These are phyloP conservation scores for Fusarium zealandicum DNA, from an alignment of 2,329 filamentous ascomycete species.

Conservation along the genomic window DNA sequence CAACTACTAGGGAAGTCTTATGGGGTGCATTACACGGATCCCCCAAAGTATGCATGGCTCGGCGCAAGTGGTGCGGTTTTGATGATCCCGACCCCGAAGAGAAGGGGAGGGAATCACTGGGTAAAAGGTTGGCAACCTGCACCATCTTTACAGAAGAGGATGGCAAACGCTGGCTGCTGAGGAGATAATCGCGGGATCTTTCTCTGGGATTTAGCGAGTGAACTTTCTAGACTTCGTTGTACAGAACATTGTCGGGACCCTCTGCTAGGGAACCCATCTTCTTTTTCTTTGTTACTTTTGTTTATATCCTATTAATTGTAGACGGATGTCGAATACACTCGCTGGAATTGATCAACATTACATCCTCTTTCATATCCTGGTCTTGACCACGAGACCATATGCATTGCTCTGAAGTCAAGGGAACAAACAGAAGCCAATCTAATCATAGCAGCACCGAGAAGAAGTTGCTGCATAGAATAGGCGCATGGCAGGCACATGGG, in stretches of 20 bases:
- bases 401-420: not conserved
- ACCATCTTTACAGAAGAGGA: slow-evolving; percentile 9
- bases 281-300: slow-evolving; percentile 13
- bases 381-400: too few species aligned
- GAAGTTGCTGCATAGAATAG: too few species aligned
- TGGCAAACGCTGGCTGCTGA: slow-evolving; percentile 11
- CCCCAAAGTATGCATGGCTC: slow-evolving; percentile 40
- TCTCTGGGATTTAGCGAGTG: slow-evolving; percentile 36
- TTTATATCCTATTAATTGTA: slow-evolving; percentile 41
- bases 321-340: slow-evolving; percentile 35
- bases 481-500: too few species aligned
- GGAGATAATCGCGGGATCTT: slow-evolving; percentile 31
- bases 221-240: slow-evolving; percentile 29
- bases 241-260: slow-evolving; percentile 4
- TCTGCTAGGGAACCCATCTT: slow-evolving; percentile 15
- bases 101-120: slow-evolving; percentile 35
- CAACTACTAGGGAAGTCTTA: slow-evolving; percentile 33
- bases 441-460: too few species aligned
- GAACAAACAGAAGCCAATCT: not conserved
- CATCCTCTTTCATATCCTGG: not conserved
- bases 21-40: slow-evolving; percentile 23
- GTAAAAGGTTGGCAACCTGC: slow-evolving; percentile 23
- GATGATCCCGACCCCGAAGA: slow-evolving; percentile 32
- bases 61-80: slow-evolving; percentile 40
- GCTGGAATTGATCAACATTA: slow-evolving; percentile 31